Evolutionary conservation across 352 stramenopile species (phyloP).

Genomic region (Pythium dissotocum): DNA sequence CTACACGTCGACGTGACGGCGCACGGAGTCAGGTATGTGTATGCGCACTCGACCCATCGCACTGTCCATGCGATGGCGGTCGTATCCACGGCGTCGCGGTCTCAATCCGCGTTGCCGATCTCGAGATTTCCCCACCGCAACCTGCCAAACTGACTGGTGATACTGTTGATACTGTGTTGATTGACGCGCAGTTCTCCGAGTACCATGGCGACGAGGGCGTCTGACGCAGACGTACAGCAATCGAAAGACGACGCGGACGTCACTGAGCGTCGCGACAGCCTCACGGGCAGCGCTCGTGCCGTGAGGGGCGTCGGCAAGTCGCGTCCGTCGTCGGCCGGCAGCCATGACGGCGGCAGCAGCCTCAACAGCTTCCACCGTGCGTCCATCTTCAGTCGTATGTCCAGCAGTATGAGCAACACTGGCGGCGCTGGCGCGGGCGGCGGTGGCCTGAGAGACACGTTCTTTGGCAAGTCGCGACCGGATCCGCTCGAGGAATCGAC

Average conservation of each 20-base stretch:
- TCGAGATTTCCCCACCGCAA: background rate
- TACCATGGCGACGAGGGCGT: background rate
- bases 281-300: background rate
- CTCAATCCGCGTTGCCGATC: background rate
- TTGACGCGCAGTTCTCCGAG: background rate
- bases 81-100: background rate
- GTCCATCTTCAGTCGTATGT: constrained; percentile 39
- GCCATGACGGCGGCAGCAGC: constrained; percentile 13
- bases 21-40: background rate
- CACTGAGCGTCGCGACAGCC: background rate
- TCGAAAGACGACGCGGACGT: background rate
- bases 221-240: background rate
- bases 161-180: background rate
- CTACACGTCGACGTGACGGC: background rate
- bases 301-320: background rate
- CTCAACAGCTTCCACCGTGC: constrained; percentile 11
- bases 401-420: constrained; percentile 17
- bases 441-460: constrained; percentile 50
- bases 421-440: constrained; percentile 2
- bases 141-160: background rate
- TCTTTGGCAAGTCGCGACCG: constrained; percentile 45
- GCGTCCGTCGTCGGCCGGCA: constrained; percentile 14
- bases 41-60: background rate
- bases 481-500: constrained; percentile 68
- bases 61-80: background rate